These are phyloP conservation scores for Cinchona pubescens DNA, from an alignment of 257 asterid genomes.

Conservation along the genomic window DNA sequence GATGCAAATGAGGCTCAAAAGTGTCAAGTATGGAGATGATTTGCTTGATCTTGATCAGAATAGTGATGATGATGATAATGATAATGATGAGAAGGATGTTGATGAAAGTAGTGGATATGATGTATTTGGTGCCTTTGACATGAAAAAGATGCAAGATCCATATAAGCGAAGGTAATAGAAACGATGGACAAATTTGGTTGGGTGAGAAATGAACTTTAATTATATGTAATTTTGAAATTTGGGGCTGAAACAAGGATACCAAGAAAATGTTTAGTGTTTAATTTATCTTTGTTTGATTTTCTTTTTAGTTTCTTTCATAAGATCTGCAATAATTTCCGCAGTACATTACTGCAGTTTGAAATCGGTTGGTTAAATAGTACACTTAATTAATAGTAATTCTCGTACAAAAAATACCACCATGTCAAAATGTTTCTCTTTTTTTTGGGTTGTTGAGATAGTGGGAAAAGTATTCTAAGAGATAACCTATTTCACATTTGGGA, in stretches of 20 bases:
- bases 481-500: no score
- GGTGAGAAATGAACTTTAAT: slow-evolving; percentile 3
- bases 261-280: not conserved
- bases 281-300: not conserved
- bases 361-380: not conserved
- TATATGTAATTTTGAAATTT: not conserved
- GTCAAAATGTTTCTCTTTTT: no score
- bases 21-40: slow-evolving; percentile 64
- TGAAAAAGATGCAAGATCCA: slow-evolving; percentile 58
- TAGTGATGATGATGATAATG: no score
- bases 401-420: not conserved
- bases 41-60: slow-evolving; percentile 62
- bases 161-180: slow-evolving; percentile 34
- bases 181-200: slow-evolving; percentile 21
- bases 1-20: slow-evolving; percentile 37
- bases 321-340: not conserved
- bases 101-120: slow-evolving; percentile 76
- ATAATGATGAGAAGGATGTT: slow-evolving; percentile 31
- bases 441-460: no score
- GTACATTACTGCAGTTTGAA: not conserved
- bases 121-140: slow-evolving; percentile 65
- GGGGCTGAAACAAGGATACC: not conserved
- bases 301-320: not conserved
- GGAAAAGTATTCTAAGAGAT: no score
- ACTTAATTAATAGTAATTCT: not conserved